A percentile compares a stretch with the other conserved stretches of the same genome.
phyloP scores from a whole-genome alignment of 805 yeast species.

The Wickerhamiella brachini region DNA sequence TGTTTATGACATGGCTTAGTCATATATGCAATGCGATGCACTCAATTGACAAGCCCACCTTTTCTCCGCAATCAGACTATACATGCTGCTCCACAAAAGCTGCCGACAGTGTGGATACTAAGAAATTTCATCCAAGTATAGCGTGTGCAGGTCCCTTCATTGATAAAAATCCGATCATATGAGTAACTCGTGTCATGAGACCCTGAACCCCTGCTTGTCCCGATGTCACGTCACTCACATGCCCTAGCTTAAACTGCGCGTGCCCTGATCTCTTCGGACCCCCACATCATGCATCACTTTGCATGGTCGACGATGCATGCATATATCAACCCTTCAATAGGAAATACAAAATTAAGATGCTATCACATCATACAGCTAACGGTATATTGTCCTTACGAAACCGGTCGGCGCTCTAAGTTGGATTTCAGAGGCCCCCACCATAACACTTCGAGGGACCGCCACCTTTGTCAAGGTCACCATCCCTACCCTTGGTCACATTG shows the following conservation, averaged over 20 bases:
- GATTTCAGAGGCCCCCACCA: neutral
- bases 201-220: neutral
- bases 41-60: neutral
- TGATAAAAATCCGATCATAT: no score
- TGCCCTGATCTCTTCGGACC: neutral
- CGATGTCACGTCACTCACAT: neutral
- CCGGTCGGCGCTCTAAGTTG: neutral
- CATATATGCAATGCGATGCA: neutral
- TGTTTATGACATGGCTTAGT: neutral
- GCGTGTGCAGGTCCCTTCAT: no score
- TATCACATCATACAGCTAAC: neutral
- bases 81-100: neutral
- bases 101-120: no score
- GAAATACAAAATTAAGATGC: neutral
- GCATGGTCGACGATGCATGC: neutral
- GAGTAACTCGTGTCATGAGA: no score
- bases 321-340: neutral
- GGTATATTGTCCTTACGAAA: neutral
- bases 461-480: neutral
- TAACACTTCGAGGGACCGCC: neutral
- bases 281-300: neutral
- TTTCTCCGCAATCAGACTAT: neutral
- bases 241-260: neutral
- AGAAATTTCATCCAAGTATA: no score
- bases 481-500: neutral